phyloP scores from a whole-genome alignment of 768 basidiomycete species.

The Crucibulum laeve region DNA sequence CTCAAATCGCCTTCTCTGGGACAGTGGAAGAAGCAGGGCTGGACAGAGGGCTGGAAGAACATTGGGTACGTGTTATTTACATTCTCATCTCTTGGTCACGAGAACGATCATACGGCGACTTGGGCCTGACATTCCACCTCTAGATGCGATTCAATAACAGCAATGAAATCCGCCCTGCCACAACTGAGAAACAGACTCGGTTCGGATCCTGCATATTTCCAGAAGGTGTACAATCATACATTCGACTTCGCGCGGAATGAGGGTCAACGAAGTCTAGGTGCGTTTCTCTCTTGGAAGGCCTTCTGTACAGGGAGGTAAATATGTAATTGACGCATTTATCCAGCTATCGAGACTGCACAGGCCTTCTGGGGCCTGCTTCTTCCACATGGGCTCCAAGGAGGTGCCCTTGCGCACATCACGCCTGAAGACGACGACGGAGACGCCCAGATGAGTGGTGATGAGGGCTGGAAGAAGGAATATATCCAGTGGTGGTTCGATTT shows the following conservation, averaged over 20 bases:
- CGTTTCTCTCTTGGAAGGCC: conserved; percentile 13
- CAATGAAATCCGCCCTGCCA: conserved; percentile 54
- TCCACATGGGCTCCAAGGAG: conserved; percentile 63
- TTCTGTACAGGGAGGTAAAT: not conserved
- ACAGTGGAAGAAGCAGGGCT: conserved; percentile 64
- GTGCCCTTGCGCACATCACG: conserved; percentile 49
- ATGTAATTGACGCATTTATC: not conserved
- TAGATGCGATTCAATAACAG: conserved; percentile 63
- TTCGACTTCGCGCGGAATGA: conserved; percentile 76
- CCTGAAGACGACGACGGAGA: conserved; percentile 37
- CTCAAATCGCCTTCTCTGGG: conserved; percentile 73
- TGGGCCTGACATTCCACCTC: not conserved
- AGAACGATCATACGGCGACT: not conserved
- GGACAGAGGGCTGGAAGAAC: conserved; percentile 78
- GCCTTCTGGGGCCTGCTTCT: conserved; percentile 79
- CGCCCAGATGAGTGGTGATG: conserved; percentile 38
- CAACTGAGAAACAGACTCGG: conserved; percentile 55
- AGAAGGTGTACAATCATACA: conserved; percentile 72
- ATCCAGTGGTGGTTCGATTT: conserved; percentile 80
- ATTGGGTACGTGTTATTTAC: conserved; percentile 47
- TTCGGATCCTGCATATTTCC: conserved; percentile 67
- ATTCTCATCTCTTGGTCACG: not conserved
- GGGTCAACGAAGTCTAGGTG: conserved; percentile 79
- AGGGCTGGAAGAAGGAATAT: conserved; percentile 61
- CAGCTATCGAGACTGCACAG: conserved; percentile 67